phyloP scores from a whole-genome alignment of 2,329 filamentous ascomycete species.

The Pseudogymnoascus pannorum region DNA sequence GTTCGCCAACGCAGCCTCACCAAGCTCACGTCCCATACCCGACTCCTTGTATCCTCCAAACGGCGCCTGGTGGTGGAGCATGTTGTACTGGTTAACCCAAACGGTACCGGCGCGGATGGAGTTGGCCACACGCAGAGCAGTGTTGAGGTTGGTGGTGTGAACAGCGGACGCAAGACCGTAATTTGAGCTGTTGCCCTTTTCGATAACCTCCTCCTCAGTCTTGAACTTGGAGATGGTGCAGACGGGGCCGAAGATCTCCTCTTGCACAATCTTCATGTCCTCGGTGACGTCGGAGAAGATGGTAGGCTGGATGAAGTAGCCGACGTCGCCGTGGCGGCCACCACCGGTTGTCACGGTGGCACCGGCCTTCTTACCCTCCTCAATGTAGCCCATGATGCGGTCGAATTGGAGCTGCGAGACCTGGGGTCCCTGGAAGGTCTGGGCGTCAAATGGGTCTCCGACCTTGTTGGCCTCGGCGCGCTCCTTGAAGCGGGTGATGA shows the following conservation, averaged over 20 bases:
- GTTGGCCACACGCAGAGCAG: constrained; percentile 59
- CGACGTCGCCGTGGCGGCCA: constrained; percentile 53
- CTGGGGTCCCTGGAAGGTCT: constrained; percentile 66
- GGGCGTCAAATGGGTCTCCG: constrained; percentile 57
- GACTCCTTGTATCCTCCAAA: constrained; percentile 75
- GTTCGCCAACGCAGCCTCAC: constrained; percentile 58
- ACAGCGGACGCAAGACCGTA: constrained; percentile 64
- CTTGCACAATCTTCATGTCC: constrained; percentile 68
- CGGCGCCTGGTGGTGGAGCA: constrained; percentile 55
- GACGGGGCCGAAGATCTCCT: constrained; percentile 69
- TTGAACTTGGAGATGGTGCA: constrained; percentile 65
- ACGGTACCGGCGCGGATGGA: constrained; percentile 49
- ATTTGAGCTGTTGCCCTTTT: constrained; percentile 52
- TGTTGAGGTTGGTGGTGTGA: constrained; percentile 61
- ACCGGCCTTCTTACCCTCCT: constrained; percentile 57
- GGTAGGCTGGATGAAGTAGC: constrained; percentile 67
- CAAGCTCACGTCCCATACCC: constrained; percentile 68
- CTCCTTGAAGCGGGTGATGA: constrained; percentile 58
- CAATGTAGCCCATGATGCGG: constrained; percentile 60
- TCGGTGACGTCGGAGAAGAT: constrained; percentile 64
- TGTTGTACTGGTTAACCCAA: constrained; percentile 49
- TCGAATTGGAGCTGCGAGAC: constrained; percentile 65
- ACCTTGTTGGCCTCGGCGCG: constrained; percentile 56
- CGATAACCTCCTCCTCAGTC: constrained; percentile 58
- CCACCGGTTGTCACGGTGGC: constrained; percentile 59